Evolutionary conservation across 2,329 filamentous ascomycete species (phyloP), one percentile per base, ranked within the genome.

Genomic region (Fusarium neocosmosporiellum): DNA sequence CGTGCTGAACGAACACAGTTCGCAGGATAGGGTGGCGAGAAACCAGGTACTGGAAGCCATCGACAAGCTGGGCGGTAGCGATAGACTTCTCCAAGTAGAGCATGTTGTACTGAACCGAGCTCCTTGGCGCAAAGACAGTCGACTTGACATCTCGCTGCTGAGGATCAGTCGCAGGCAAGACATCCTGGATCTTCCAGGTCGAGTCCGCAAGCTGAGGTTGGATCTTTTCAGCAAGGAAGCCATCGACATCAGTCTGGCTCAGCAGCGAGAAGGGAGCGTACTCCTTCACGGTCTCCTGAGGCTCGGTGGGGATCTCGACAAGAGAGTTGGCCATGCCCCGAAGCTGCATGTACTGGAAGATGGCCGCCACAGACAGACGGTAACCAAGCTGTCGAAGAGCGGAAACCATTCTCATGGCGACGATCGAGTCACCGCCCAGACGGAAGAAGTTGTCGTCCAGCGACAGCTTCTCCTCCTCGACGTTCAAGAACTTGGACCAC

Each of bases 401-500:
- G 0, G 77, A 78, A 1, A 78, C 77, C 65, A 78, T 75, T 14
- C 75, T 70, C 77, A 78, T 78, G 1, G 77, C 77, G 3, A 78
- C 71, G 14, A 70, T 76, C 2, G 74, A 78, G 59, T 78, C 76
- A 1, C 76, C 76, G 1, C 76, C 76, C 18, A 78, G 73, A 2
- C 76, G 76, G 72, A 78, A 78, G 60, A 78, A 78, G 46, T 78
- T 78, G 31, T 78, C 76, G n/a, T 78, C 76, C 1, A 78, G 65
- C 0, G 74, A 73, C 8, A 78, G 22, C 59, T 77, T 76, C 22
- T 71, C 70, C 7, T 76, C 73, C 7, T 77, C 71, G 5, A 76
- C 36, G 0, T 57, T 48, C 1, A 78, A 57, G 48, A 77, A 78
- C 31, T 68, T 75, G 10, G 74, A 60, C 76, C 76, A 78, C 3